Evolutionary conservation across 352 stramenopile species (phyloP), one percentile per base, ranked within the genome.

Genomic region (Phytophthora rubi): DNA sequence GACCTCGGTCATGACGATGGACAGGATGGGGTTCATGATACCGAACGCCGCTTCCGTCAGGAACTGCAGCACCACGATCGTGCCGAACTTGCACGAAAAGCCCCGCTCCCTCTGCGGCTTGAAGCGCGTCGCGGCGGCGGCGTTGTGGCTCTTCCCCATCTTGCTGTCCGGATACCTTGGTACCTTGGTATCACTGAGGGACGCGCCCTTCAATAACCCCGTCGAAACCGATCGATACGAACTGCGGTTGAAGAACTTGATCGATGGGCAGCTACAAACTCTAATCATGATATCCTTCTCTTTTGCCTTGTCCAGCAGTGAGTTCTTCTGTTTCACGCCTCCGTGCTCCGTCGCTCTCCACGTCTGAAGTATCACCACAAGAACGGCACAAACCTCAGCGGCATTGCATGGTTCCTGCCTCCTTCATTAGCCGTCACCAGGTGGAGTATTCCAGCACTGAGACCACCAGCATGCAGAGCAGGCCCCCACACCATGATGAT

Each of bases 1-100:
- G 2, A 90, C 86, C 77, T 94, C 85, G 8, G 86, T 93, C 60
- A 79, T 88, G 51, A 87, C 68, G 66, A 94, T 90, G 16, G 78
- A 83, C 35, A 94, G 67, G 64, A 94, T 84, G 18, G 86, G 86
- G 55, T 77, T 82, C 57, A 94, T 76, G 65, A 94, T 79, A 15
- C 86, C 86, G 58, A 89, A 91, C 28, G 85, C 85, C 57, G 87
- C 77, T 55, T 80, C 76, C 65, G 86, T 80, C 9, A 94, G 61
- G 48, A 92, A 72, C 15, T 76, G 73, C 16, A 93, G 81, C 10
- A 73, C 83, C 4, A 86, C 66, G 10, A 91, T 79, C 58, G 79
- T 65, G 30, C 62, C 51, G 55, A 92, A 80, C 62, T 77, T 73
- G 53, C 55, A 65, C 48, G 83, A 82, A 49, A 87, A 59, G 13